Base-by-base conservation (phyloP, 768 basidiomycete genomes). In the Roridomyces roridus region DNA sequence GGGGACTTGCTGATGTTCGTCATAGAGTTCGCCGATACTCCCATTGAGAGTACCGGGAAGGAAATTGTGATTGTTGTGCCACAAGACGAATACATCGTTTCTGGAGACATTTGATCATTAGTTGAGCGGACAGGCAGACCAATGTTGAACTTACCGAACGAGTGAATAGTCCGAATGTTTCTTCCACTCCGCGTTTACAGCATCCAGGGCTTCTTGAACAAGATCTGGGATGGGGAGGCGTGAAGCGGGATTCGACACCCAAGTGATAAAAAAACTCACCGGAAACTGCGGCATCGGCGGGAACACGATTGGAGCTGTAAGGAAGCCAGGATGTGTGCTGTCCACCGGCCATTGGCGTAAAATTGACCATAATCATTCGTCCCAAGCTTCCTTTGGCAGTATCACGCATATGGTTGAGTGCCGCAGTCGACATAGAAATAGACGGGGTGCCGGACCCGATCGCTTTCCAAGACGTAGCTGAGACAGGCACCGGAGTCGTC, bases 41-140 rank as follows among this genome's bases (percentile, higher is more conserved):
- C 44, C 52, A 9, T 45, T 15, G 2, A 41, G 10, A 14, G 52
- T 20, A 6, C 44, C 52, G 5, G 44, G 52, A 37, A 53, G 44
- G 7, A 46, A 31, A 36, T 37, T 46, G 10, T 29, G 31, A 20
- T 46, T 39, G 17, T 29, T 26, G 36, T 53, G 52, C 52, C 52
- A 53, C 12, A 21, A 36, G 15, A 53, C 29, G 20, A 44, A 21
- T 15, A 53, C 44, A 24, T 53, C 52, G 6, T n/a, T 15, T 4
- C 52, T 53, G 12, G 7, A 18, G 5, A 21, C 24, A 26, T 5
- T 39, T 39, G 12, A 23, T 39, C 21, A 7, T 21, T 24, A 23
- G 42, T 20, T 4, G 35, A 34, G 29, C 11, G 11, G 20, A 20
- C 23, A 51, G 36, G 29, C 51, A 25, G 14, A 35, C 34, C 34